phyloP scores from a whole-genome alignment of 1,284 basidiomycete species.

The Anthracocystis setariae region DNA sequence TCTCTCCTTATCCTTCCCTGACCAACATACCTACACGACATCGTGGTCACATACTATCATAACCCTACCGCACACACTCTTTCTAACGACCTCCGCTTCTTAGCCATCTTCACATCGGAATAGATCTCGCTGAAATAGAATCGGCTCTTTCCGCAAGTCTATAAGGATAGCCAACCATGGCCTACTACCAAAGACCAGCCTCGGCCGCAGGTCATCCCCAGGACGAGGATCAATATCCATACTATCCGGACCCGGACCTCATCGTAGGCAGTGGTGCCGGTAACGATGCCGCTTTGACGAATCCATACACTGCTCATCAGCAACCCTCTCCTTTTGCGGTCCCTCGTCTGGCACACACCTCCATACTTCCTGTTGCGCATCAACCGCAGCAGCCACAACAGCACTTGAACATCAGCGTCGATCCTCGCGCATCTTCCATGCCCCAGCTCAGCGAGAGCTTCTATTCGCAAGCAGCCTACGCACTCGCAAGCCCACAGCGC shows the following conservation, averaged over 20 bases:
- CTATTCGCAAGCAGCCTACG: slow-evolving; percentile 58
- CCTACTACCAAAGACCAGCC: slow-evolving; percentile 28
- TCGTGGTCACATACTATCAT: background rate
- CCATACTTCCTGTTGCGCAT: slow-evolving; percentile 24
- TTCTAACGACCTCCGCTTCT: background rate
- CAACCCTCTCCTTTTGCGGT: slow-evolving; percentile 34
- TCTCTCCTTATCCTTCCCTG: background rate
- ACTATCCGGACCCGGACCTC: slow-evolving; percentile 45
- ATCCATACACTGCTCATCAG: slow-evolving; percentile 26
- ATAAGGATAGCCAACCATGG: slow-evolving; percentile 2
- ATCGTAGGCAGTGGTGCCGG: slow-evolving; percentile 27
- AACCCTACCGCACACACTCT: background rate
- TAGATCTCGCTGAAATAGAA: background rate
- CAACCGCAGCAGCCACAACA: slow-evolving; percentile 30
- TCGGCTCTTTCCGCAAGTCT: background rate
- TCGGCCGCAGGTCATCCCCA: slow-evolving; percentile 31
- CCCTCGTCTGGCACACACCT: slow-evolving; percentile 6
- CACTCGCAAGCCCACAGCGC: slow-evolving; percentile 30
- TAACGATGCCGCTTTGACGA: slow-evolving; percentile 24
- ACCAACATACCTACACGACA: background rate
- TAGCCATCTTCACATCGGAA: background rate
- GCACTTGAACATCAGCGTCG: slow-evolving; percentile 29
- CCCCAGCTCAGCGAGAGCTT: slow-evolving; percentile 59
- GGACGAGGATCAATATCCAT: slow-evolving; percentile 37
- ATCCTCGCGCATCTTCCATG: slow-evolving; percentile 21